Percentiles rank a stretch among this genome's conserved stretches.
phyloP scores from a whole-genome alignment of 1,284 basidiomycete genomes.

The Tilletia setariae region DNA sequence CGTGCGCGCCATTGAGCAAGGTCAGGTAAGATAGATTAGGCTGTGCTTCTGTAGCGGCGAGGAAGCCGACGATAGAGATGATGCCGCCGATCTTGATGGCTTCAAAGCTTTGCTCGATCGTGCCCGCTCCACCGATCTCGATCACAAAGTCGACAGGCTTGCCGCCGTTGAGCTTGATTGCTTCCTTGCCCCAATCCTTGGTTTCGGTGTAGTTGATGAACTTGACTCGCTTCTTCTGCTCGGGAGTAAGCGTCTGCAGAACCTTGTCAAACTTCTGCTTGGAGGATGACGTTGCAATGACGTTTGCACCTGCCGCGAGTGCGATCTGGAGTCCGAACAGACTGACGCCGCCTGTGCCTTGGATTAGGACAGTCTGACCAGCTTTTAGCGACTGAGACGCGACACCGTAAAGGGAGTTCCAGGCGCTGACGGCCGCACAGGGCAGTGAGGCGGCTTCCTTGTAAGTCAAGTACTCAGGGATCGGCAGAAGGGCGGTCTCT shows the following conservation, averaged over 20 bases:
- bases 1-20: constrained; percentile 27
- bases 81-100: constrained; percentile 59
- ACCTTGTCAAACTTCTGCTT: constrained; percentile 60
- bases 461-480: constrained; percentile 60
- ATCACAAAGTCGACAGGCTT: constrained; percentile 63
- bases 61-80: constrained; percentile 61
- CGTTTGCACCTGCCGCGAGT: constrained; percentile 62
- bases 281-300: constrained; percentile 65
- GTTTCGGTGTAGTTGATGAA: constrained; percentile 61
- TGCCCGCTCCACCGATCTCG: too few species aligned
- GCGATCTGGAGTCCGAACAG: constrained; percentile 63
- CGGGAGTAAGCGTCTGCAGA: constrained; percentile 36
- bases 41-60: constrained; percentile 47
- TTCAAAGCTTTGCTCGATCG: constrained; percentile 59
- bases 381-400: constrained; percentile 57
- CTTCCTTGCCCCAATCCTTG: constrained; percentile 63
- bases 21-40: constrained; percentile 27
- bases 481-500: constrained; percentile 55
- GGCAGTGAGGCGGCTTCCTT: constrained; percentile 61
- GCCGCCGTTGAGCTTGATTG: constrained; percentile 60
- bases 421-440: constrained; percentile 62
- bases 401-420: constrained; percentile 59
- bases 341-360: constrained; percentile 65
- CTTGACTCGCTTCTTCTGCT: constrained; percentile 30
- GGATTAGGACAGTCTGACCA: constrained; percentile 60